Conservation (phyloP, 2,329 filamentous ascomycete genomes). For the Penicillium sp. region DNA sequence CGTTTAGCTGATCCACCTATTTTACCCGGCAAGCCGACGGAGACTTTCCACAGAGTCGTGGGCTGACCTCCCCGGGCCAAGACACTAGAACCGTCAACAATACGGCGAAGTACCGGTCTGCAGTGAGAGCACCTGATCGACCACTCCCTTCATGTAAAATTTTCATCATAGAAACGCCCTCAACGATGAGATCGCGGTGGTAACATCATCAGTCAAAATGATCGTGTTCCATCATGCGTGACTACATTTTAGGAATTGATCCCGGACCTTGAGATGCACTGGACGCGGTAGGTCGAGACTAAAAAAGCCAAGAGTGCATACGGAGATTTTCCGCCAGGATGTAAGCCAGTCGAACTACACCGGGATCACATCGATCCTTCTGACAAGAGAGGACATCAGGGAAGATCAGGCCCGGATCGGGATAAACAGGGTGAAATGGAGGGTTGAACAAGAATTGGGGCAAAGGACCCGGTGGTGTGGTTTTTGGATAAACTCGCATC, state of each 20-base stretch:
- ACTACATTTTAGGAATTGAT: neutral
- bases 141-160: neutral
- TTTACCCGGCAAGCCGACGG: conserved; percentile 1
- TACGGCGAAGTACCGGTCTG: neutral
- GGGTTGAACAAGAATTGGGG: neutral
- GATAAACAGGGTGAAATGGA: neutral
- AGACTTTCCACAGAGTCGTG: neutral
- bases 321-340: neutral
- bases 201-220: neutral
- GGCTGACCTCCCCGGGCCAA: conserved; percentile 1
- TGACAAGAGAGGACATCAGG: neutral
- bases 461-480: neutral
- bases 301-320: neutral
- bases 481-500: neutral
- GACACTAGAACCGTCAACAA: neutral
- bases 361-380: neutral
- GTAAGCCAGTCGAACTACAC: neutral
- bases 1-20: neutral
- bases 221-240: neutral
- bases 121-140: neutral
- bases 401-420: neutral
- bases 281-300: neutral
- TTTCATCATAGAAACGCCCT: neutral
- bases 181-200: neutral
- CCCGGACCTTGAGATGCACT: neutral